Percentiles rank a stretch among this genome's conserved stretches.
phyloP scores from a whole-genome alignment of 371 early-diverging fungal genomes.

The Mortierella sp. region DNA sequence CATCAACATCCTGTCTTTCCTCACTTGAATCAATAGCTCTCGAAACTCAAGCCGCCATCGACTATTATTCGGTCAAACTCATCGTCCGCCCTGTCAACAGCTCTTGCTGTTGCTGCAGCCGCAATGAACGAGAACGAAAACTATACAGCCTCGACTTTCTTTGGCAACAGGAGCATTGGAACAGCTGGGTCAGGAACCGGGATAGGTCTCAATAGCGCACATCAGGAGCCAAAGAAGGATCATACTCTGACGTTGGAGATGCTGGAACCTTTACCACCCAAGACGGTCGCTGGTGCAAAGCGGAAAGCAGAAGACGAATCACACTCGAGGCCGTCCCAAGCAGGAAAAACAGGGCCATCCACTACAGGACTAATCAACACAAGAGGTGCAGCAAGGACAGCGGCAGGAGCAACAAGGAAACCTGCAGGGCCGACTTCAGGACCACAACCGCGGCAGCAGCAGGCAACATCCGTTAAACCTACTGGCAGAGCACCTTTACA shows the following conservation, averaged over 20 bases:
- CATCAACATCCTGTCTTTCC: background rate
- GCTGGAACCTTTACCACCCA: slow-evolving; percentile 21
- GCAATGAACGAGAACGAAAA: background rate
- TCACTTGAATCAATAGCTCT: slow-evolving; percentile 10
- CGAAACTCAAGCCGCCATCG: slow-evolving; percentile 27
- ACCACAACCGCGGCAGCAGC: slow-evolving; percentile 6
- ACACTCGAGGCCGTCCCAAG: background rate
- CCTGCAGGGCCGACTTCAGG: background rate
- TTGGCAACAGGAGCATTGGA: background rate
- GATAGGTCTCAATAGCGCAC: background rate
- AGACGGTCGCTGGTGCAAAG: slow-evolving; percentile 15
- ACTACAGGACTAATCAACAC: background rate
- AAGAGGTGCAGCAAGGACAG: background rate
- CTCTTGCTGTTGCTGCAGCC: slow-evolving; percentile 14
- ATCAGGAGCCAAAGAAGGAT: background rate
- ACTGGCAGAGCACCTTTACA: slow-evolving; percentile 10
- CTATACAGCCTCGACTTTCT: background rate
- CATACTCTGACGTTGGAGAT: slow-evolving; percentile 24
- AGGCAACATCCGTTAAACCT: background rate
- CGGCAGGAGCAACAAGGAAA: background rate
- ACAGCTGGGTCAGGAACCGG: background rate
- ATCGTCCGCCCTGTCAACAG: slow-evolving; percentile 20
- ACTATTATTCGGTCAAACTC: slow-evolving; percentile 29
- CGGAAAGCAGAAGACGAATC: slow-evolving; percentile 23
- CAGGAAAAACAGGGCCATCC: background rate